These are phyloP conservation scores for Capronia coronata DNA, from an alignment of 2,329 filamentous ascomycete species.

Conservation along the genomic window DNA sequence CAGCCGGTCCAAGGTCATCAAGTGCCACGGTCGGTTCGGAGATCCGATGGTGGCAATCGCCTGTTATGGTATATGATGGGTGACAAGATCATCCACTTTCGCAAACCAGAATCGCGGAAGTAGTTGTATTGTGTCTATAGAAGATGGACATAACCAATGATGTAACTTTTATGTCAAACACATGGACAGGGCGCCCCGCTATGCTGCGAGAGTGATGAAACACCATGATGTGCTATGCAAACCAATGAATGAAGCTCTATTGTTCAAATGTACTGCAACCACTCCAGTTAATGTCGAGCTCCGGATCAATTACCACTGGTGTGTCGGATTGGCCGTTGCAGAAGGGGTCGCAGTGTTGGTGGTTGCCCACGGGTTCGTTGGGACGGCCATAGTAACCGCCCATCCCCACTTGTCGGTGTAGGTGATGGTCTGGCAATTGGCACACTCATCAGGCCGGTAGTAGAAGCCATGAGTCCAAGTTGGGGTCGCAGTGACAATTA, in stretches of 20 bases:
- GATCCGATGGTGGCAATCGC: constrained; percentile 36
- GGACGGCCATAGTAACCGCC: constrained; percentile 31
- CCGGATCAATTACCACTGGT: background rate
- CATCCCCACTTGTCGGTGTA: constrained; percentile 29
- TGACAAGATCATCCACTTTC: too few species aligned
- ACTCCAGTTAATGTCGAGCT: background rate
- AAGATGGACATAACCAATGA: too few species aligned
- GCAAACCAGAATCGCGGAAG: too few species aligned
- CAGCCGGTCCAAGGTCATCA: constrained; percentile 28
- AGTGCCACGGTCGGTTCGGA: constrained; percentile 34
- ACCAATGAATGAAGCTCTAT: background rate
- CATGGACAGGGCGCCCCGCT: background rate
- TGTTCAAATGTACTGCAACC: background rate
- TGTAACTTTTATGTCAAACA: too few species aligned
- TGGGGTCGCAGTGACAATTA: constrained; percentile 13
- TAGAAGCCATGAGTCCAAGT: constrained; percentile 12
- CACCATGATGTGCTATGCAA: background rate
- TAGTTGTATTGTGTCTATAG: too few species aligned
- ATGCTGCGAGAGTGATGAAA: background rate
- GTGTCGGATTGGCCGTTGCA: background rate
- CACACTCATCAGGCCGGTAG: constrained; percentile 19
- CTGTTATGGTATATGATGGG: too few species aligned
- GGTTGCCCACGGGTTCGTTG: constrained; percentile 9
- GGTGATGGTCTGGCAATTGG: constrained; percentile 30
- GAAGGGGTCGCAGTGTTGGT: background rate